Conservation (phyloP, 257 asterid genomes). For the Ocimum tenuiflorum region DNA sequence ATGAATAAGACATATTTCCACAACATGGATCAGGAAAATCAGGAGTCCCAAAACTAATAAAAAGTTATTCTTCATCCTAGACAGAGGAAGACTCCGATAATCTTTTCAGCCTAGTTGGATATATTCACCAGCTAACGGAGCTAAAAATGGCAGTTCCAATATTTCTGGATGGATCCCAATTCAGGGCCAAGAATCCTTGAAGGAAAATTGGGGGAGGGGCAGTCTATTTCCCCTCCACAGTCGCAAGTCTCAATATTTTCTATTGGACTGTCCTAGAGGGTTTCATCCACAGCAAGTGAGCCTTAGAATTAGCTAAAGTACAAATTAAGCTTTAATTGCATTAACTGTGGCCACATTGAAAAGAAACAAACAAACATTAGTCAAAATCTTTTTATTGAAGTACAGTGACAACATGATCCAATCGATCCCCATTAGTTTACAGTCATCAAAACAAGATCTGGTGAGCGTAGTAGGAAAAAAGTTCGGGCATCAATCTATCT, state of each 20-base stretch:
- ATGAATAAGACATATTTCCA: too few species aligned
- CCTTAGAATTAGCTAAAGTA: not conserved
- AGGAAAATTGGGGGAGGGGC: not conserved
- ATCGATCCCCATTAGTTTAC: not conserved
- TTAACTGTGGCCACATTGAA: not conserved
- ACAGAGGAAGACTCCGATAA: not conserved
- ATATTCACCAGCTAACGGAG: not conserved
- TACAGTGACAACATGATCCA: conserved; percentile 2
- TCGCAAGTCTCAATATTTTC: not conserved
- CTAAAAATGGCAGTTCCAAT: not conserved
- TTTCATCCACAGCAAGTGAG: conserved; percentile 7
- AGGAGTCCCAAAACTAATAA: too few species aligned
- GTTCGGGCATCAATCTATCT: too few species aligned
- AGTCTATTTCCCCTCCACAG: too few species aligned
- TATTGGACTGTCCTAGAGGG: not conserved
- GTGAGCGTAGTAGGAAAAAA: not conserved
- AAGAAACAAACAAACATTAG: not conserved
- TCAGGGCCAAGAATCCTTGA: too few species aligned
- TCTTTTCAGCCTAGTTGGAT: not conserved
- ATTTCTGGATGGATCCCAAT: not conserved
- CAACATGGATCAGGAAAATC: too few species aligned
- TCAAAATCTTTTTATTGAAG: not conserved
- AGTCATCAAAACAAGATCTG: conserved; percentile 3
- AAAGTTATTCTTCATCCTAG: not conserved
- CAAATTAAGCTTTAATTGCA: not conserved